Percentiles rank a stretch among this genome's conserved stretches.
Evolutionary conservation across 768 basidiomycete species (phyloP).

Genomic region (Gelatoporia subvermispora): DNA sequence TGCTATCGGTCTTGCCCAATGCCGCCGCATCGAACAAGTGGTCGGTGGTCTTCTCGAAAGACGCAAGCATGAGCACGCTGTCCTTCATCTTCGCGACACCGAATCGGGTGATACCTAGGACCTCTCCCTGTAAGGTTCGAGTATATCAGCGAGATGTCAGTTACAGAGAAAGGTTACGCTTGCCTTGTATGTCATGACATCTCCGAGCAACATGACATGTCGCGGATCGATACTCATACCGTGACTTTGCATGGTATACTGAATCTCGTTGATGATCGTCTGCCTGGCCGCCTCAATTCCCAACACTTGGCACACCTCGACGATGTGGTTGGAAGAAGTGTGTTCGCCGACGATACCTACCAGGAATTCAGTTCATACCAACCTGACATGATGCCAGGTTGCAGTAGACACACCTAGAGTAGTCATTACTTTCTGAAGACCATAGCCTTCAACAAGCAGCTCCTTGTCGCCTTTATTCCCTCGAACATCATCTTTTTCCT

Average conservation of each 20-base stretch:
- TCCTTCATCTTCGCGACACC: conserved; percentile 99
- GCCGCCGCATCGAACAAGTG: conserved; percentile 97
- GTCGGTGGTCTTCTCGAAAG: conserved; percentile 99
- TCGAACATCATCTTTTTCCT: conserved; percentile 74
- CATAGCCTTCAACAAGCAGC: conserved; percentile 94
- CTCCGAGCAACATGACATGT: conserved; percentile 96
- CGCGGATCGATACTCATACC: conserved; percentile 99
- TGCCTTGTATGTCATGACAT: conserved; percentile 98
- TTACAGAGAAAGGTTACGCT: not conserved
- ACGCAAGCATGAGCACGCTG: conserved; percentile 96
- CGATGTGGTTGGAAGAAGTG: conserved; percentile 95
- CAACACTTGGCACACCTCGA: conserved; percentile 91
- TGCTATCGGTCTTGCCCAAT: conserved; percentile 90
- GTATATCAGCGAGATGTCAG: not conserved
- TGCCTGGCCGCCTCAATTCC: conserved; percentile 94
- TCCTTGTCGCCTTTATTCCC: conserved; percentile 89
- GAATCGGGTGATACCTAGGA: conserved; percentile 96
- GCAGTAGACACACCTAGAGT: conserved; percentile 67
- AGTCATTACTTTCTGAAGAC: conserved; percentile 93
- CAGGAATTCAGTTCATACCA: not conserved
- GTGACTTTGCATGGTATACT: conserved; percentile 95
- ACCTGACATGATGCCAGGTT: not conserved
- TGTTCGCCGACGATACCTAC: conserved; percentile 87
- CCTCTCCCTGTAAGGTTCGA: conserved; percentile 84
- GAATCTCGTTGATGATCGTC: conserved; percentile 95